Evolutionary conservation across 1,284 basidiomycete genomes (phyloP).

Genomic region (Melampsora occidentalis): DNA sequence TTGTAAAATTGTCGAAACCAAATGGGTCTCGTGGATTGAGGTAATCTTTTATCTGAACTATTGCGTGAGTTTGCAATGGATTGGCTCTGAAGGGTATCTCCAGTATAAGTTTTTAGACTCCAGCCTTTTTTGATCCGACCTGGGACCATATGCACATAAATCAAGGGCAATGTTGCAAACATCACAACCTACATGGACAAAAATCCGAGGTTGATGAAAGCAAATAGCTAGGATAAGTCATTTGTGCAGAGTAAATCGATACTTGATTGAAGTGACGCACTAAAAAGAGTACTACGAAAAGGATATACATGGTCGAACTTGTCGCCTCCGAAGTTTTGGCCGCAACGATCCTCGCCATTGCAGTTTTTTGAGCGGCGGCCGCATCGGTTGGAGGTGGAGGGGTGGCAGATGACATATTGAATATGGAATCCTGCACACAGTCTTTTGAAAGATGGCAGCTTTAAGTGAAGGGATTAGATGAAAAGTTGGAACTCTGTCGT

Average conservation of each 20-base stretch:
- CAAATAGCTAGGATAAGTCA: background rate
- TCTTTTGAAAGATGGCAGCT: too few relatives aligned
- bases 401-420: background rate
- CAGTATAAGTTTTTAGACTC: slow-evolving; percentile 12
- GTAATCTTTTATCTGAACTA: background rate
- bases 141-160: slow-evolving; percentile 8
- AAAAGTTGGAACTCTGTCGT: too few relatives aligned
- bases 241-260: background rate
- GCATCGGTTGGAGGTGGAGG: background rate
- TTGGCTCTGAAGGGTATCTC: background rate
- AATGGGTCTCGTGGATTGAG: background rate
- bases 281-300: background rate
- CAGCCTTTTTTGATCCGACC: slow-evolving; percentile 26
- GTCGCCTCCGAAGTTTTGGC: background rate
- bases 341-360: background rate
- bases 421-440: background rate
- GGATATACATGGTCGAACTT: background rate
- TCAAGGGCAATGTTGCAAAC: slow-evolving; percentile 16
- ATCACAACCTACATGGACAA: background rate
- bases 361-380: background rate
- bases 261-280: background rate
- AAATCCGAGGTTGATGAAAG: background rate
- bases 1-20: slow-evolving; percentile 6
- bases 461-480: too few relatives aligned
- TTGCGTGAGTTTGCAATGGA: background rate